A percentile compares a stretch with the other conserved stretches of the same genome.
Conservation (phyloP, 495 filamentous ascomycete species). For the Tirmania nivea region DNA sequence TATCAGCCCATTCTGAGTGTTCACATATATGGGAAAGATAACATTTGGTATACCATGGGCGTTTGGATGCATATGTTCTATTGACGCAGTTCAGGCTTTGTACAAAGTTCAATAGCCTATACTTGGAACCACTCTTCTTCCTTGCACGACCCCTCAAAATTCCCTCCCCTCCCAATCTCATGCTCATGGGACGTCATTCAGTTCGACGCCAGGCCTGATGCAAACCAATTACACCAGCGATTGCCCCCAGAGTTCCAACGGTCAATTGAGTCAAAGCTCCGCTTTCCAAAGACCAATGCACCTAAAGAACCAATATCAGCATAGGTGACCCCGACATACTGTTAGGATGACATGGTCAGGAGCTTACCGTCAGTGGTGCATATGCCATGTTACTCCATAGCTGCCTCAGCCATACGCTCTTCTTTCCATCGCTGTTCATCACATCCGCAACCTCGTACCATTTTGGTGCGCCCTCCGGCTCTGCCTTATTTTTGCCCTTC, state of each 20-base stretch:
- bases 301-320: conserved; percentile 1
- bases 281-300: conserved; percentile 65
- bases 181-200: no score
- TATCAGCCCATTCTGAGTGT: no score
- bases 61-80: no score
- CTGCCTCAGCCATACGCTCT: conserved; percentile 11
- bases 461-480: neutral
- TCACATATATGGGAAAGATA: no score
- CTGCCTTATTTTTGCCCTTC: conserved; percentile 22
- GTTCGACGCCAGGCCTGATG: conserved; percentile 35
- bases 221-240: conserved; percentile 47
- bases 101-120: no score
- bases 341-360: neutral
- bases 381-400: conserved; percentile 30
- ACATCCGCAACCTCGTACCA: conserved; percentile 21
- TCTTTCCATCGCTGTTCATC: conserved; percentile 26
- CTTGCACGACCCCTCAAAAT: no score
- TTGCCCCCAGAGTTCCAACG: conserved; percentile 41
- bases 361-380: conserved; percentile 30
- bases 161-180: no score
- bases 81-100: no score
- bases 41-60: no score
- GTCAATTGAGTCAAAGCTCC: conserved; percentile 37
- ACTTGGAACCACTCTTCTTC: no score
- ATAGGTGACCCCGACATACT: neutral